Conservation (phyloP, 2,329 filamentous ascomycete genomes). For the Pseudogymnoascus sp. region DNA sequence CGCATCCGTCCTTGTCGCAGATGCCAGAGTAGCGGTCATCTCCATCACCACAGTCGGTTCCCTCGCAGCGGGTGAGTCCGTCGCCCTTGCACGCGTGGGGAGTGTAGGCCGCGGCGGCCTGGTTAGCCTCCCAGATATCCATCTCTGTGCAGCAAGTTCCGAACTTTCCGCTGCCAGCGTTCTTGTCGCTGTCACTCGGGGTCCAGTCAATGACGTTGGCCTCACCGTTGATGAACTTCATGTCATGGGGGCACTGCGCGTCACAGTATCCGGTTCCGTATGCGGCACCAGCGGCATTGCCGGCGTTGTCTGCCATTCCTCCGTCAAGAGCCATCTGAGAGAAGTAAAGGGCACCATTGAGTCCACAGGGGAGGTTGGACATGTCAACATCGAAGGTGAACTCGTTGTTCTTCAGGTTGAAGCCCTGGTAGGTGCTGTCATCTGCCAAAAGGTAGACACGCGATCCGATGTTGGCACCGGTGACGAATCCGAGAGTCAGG, state of each 20-base stretch:
- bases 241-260: constrained; percentile 43
- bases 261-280: constrained; percentile 56
- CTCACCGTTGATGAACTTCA: constrained; percentile 42
- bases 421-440: constrained; percentile 53
- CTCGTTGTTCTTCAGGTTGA: constrained; percentile 55
- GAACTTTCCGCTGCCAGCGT: constrained; percentile 40
- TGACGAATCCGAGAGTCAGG: constrained; percentile 47
- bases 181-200: constrained; percentile 37
- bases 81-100: constrained; percentile 43
- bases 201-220: constrained; percentile 43
- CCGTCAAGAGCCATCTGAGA: constrained; percentile 53
- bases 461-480: constrained; percentile 39
- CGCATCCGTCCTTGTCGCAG: constrained; percentile 54
- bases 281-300: constrained; percentile 46
- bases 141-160: constrained; percentile 58
- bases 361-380: constrained; percentile 54
- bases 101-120: constrained; percentile 45
- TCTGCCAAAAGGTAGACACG: constrained; percentile 55
- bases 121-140: constrained; percentile 56
- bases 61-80: constrained; percentile 36
- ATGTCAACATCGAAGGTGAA: constrained; percentile 64
- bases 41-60: constrained; percentile 30
- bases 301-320: constrained; percentile 39
- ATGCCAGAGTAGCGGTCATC: constrained; percentile 43
- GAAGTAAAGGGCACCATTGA: constrained; percentile 62